phyloP scores from a whole-genome alignment of 2,329 filamentous ascomycete species.

The Emmonsiellopsis sp. region DNA sequence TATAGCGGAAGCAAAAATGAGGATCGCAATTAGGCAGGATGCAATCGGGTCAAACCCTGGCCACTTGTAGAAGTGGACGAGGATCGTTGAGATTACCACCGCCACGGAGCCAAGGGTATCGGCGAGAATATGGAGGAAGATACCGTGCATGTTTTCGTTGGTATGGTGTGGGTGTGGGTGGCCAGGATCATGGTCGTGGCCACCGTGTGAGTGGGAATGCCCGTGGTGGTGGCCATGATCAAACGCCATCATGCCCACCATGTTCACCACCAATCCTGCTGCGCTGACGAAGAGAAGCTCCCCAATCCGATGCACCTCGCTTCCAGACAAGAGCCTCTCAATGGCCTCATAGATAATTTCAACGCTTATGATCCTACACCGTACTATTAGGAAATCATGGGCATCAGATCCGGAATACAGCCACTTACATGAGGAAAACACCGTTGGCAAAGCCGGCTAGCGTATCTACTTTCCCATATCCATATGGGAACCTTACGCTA shows the following conservation, averaged over 20 bases:
- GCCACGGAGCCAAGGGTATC: slow-evolving; percentile 91
- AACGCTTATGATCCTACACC: slow-evolving; percentile 71
- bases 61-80: slow-evolving; percentile 85
- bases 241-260: slow-evolving; percentile 85
- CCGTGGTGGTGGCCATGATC: slow-evolving; percentile 54
- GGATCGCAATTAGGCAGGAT: slow-evolving; percentile 81
- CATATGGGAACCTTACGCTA: slow-evolving; percentile 81
- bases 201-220: slow-evolving; percentile 39
- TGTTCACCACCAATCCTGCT: slow-evolving; percentile 77
- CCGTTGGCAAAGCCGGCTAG: slow-evolving; percentile 94
- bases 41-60: slow-evolving; percentile 90
- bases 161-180: slow-evolving; percentile 48
- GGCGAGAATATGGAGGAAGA: slow-evolving; percentile 89
- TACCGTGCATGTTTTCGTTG: slow-evolving; percentile 97
- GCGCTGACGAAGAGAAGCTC: slow-evolving; percentile 86
- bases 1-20: slow-evolving; percentile 87
- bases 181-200: slow-evolving; percentile 29
- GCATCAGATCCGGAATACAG: background rate
- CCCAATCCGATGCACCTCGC: slow-evolving; percentile 70
- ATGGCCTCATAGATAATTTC: slow-evolving; percentile 95
- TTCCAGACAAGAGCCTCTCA: slow-evolving; percentile 75
- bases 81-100: slow-evolving; percentile 80
- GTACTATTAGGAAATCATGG: slow-evolving; percentile 10
- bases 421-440: slow-evolving; percentile 72
- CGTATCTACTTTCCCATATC: slow-evolving; percentile 94